A percentile compares a stretch with the other conserved stretches of the same genome.
Conservation (phyloP, 2,329 filamentous ascomycete genomes). For the Penicillium occitanis region DNA sequence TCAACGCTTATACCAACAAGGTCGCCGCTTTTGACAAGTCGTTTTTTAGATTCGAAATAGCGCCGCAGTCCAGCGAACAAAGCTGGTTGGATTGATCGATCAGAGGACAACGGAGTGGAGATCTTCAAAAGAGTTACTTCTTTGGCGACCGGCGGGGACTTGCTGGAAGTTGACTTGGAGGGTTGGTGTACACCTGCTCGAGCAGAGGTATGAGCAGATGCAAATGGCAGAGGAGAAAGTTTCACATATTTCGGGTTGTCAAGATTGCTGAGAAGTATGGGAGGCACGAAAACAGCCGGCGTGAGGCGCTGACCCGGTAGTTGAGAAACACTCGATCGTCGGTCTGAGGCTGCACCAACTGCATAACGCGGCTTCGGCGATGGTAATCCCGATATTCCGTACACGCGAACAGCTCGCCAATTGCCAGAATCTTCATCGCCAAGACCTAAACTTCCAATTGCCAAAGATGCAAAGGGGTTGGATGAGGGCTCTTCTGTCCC, state of each 20-base stretch:
- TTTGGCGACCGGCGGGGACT: slow-evolving; percentile 60
- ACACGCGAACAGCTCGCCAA: slow-evolving; percentile 86
- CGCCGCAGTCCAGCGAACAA: slow-evolving; percentile 83
- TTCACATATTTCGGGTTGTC: slow-evolving; percentile 75
- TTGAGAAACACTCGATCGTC: slow-evolving; percentile 57
- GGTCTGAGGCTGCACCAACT: slow-evolving; percentile 50
- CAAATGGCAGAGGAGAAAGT: slow-evolving; percentile 60
- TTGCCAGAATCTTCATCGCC: slow-evolving; percentile 61
- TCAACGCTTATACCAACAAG: slow-evolving; percentile 87
- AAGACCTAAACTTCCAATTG: slow-evolving; percentile 54
- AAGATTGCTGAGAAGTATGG: slow-evolving; percentile 82
- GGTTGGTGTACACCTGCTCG: slow-evolving; percentile 55
- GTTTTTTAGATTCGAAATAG: slow-evolving; percentile 79
- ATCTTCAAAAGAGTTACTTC: slow-evolving; percentile 89
- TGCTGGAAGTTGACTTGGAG: slow-evolving; percentile 45
- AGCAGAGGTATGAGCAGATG: slow-evolving; percentile 54
- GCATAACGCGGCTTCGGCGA: slow-evolving; percentile 57
- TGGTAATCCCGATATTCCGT: slow-evolving; percentile 71
- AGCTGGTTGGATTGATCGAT: slow-evolving; percentile 79
- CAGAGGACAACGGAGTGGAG: slow-evolving; percentile 82
- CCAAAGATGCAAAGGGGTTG: slow-evolving; percentile 61
- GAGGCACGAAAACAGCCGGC: slow-evolving; percentile 74
- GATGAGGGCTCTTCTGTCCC: slow-evolving; percentile 65
- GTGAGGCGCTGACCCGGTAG: slow-evolving; percentile 48
- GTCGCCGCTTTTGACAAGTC: slow-evolving; percentile 83